phyloP scores from a whole-genome alignment of 2,329 filamentous ascomycete species.

The Neopestalotiopsis clavispora region DNA sequence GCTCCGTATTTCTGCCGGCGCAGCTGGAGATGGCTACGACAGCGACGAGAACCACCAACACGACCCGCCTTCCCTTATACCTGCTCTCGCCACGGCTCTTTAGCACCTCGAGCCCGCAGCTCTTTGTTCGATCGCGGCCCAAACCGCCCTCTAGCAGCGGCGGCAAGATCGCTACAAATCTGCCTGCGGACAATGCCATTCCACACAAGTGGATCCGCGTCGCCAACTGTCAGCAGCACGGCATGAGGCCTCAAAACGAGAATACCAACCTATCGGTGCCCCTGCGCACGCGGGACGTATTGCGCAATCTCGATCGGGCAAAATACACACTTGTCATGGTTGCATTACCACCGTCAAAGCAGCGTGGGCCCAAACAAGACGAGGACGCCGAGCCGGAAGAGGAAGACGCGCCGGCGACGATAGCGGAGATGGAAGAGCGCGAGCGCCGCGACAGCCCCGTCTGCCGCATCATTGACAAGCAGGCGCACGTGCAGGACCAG shows the following conservation, averaged over 20 bases:
- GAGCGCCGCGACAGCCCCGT: slow-evolving; percentile 42
- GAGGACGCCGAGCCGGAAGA: slow-evolving; percentile 18
- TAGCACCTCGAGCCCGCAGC: slow-evolving; percentile 21
- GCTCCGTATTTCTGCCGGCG: slow-evolving; percentile 32
- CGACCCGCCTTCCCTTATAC: slow-evolving; percentile 12
- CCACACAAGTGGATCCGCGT: slow-evolving; percentile 41
- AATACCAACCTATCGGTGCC: slow-evolving; percentile 21
- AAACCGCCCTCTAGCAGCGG: not conserved
- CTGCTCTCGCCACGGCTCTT: slow-evolving; percentile 24
- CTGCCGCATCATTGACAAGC: slow-evolving; percentile 72
- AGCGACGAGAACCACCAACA: slow-evolving; percentile 19
- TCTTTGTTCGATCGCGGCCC: not conserved
- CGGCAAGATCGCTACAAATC: not conserved
- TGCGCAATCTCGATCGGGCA: slow-evolving; percentile 24
- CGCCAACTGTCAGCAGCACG: slow-evolving; percentile 11
- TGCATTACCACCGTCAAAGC: slow-evolving; percentile 26
- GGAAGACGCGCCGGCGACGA: slow-evolving; percentile 11
- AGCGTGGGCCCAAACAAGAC: slow-evolving; percentile 12
- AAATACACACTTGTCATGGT: slow-evolving; percentile 33
- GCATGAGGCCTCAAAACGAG: not conserved
- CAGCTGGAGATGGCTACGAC: slow-evolving; percentile 17
- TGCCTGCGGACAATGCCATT: slow-evolving; percentile 54
- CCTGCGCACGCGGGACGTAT: slow-evolving; percentile 27
- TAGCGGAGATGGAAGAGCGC: slow-evolving; percentile 41
- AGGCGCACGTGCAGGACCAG: slow-evolving; percentile 40